Evolutionary conservation across 805 yeast genomes (phyloP).

Genomic region (Zygoascus ofunaensis): DNA sequence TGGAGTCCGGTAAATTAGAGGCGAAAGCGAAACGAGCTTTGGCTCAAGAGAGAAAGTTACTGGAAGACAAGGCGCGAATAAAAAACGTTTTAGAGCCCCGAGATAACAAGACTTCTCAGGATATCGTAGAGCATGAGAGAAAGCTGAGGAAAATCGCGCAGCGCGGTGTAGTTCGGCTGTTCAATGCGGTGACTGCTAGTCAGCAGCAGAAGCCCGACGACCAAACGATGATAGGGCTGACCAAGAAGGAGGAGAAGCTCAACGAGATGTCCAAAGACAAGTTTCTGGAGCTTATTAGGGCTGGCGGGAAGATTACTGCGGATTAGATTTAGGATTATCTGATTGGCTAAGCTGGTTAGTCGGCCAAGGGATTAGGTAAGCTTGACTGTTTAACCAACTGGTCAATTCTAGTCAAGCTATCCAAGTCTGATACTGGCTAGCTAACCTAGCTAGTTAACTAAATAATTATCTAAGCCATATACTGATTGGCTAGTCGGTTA

Average conservation of each 20-base stretch:
- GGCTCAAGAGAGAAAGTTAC: conserved; percentile 58
- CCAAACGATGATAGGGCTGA: conserved; percentile 13
- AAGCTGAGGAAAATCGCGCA: conserved; percentile 73
- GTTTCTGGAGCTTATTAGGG: conserved; percentile 71
- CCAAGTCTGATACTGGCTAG: too few species aligned
- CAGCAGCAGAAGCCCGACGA: conserved; percentile 46
- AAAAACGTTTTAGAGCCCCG: conserved; percentile 58
- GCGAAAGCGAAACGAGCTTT: conserved; percentile 69
- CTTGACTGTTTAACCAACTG: too few species aligned
- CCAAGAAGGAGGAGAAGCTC: conserved; percentile 32
- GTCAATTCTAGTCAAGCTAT: too few species aligned
- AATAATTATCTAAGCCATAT: too few species aligned
- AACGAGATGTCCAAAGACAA: conserved; percentile 82
- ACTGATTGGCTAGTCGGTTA: too few species aligned
- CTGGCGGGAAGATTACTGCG: conserved; percentile 13
- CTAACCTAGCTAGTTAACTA: too few species aligned
- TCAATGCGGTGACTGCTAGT: conserved; percentile 73
- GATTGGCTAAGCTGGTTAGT: too few species aligned
- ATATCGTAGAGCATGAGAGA: conserved; percentile 56
- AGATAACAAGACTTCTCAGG: conserved; percentile 38
- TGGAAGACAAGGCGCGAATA: conserved; percentile 58
- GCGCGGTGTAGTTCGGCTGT: conserved; percentile 75
- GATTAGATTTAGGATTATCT: too few species aligned
- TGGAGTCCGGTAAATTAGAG: conserved; percentile 75
- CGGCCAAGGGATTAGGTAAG: too few species aligned